Evolutionary conservation across 257 asterid genomes (phyloP).

Genomic region (Solanum etuberosum): DNA sequence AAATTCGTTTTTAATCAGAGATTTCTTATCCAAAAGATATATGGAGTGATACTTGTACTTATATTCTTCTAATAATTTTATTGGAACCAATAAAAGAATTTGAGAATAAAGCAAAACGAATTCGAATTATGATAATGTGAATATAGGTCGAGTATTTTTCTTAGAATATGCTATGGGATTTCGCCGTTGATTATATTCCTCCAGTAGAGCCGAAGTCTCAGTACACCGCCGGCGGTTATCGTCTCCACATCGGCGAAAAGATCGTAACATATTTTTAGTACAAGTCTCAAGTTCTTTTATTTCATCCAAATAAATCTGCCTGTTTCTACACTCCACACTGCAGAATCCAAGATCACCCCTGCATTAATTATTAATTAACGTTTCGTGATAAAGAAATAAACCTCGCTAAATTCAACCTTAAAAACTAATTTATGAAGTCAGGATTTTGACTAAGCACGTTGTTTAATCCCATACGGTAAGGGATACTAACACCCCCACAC

Average conservation of each 20-base stretch:
- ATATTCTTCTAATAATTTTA: neutral
- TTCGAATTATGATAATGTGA: constrained; percentile 11
- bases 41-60: too few species aligned
- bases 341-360: constrained; percentile 78
- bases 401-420: neutral
- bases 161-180: constrained; percentile 8
- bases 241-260: constrained; percentile 19
- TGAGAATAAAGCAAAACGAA: neutral
- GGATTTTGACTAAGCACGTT: neutral
- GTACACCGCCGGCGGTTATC: constrained; percentile 27
- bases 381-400: too few species aligned
- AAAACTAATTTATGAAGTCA: neutral
- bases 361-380: neutral
- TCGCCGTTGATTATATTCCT: constrained; percentile 23
- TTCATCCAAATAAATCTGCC: constrained; percentile 61
- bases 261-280: constrained; percentile 19
- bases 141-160: constrained; percentile 7
- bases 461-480: neutral
- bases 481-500: too few species aligned
- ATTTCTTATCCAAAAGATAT: neutral
- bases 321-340: constrained; percentile 38
- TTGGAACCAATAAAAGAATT: neutral
- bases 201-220: constrained; percentile 17
- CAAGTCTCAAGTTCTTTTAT: constrained; percentile 35
- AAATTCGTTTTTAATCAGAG: neutral